Base-by-base conservation (phyloP, 176 grass and related monocot genomes). In the Bolboschoenus planiculmis region DNA sequence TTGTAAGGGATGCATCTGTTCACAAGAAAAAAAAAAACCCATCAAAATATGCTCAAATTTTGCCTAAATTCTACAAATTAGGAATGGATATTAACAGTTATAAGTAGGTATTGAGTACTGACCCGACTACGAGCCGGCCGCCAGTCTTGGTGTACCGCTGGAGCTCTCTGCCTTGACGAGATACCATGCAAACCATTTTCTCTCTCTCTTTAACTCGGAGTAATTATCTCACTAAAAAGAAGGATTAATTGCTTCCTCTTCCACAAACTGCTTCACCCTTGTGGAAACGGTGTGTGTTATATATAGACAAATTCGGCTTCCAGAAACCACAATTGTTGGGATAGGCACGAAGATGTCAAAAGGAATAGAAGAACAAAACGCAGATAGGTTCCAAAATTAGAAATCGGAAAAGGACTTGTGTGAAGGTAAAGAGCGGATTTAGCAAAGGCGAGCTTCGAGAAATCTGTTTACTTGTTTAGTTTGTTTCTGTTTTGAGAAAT, bases 71-170 rank as follows among this genome's bases (percentile, higher is more conserved):
- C 5, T 20, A 58, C 40, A 5, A 78, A 53, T 20, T 31, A 56
- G 37, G 84, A 23, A 86, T 30, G 16, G 54, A 80, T 55, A n/a
- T 79, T 39, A 24, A 7, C 5, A 54, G 36, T 79, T 60, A 43
- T 44, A 37, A 34, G 56, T 7, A 77, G 70, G 72, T 33, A 2
- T 53, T 58, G 46, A 57, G 29, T 42, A 86, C 85, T 56, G 23
- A 86, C 3, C 97, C 97, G 4, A 99, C 97, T 75, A 97, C 87
- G 85, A 96, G 78, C 47, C 92, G 89, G 0, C 93, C 84, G 15
- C 97, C 97, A n/a, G 86, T 80, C 65, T 43, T 80, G 47, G 23
- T 96, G 88, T 99, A 96, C n/a, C 97, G 81, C 91, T 99, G 97
- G 71, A 99, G 83, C 56, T 93, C 93, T 2, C 97, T 92, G 0